Evolutionary conservation across 768 basidiomycete species (phyloP).

Genomic region (Gloeophyllum trabeum): DNA sequence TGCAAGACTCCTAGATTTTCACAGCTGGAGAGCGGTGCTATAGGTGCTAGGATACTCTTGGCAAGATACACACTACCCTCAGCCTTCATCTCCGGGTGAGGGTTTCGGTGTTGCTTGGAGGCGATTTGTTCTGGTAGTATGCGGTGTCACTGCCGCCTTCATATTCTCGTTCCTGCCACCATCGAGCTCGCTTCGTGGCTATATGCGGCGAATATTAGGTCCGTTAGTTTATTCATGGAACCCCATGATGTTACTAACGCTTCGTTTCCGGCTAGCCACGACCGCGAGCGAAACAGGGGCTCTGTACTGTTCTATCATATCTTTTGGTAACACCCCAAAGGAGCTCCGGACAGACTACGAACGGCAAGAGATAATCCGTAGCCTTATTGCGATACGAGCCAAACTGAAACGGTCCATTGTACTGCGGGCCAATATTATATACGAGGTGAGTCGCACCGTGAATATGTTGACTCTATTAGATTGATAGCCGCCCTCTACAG

Average conservation of each 20-base stretch:
- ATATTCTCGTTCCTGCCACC: conserved; percentile 66
- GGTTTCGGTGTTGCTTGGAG: conserved; percentile 66
- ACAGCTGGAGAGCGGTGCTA: neutral
- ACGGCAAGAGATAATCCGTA: conserved; percentile 43
- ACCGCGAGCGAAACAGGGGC: conserved; percentile 56
- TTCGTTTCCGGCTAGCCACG: too few species aligned
- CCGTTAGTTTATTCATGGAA: too few species aligned
- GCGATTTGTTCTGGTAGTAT: conserved; percentile 58
- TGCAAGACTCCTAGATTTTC: neutral
- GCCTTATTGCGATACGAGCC: conserved; percentile 60
- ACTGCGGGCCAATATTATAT: conserved; percentile 46
- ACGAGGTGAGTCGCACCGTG: conserved; percentile 42
- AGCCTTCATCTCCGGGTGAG: conserved; percentile 41
- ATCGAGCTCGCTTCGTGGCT: conserved; percentile 62
- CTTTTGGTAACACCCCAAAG: conserved; percentile 47
- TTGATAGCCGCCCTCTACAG: conserved; percentile 19
- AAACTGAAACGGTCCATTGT: conserved; percentile 57
- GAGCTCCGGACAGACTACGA: conserved; percentile 27
- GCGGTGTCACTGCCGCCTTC: conserved; percentile 69
- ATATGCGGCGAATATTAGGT: conserved; percentile 63
- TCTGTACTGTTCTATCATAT: conserved; percentile 68
- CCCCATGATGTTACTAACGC: too few species aligned
- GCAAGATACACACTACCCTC: conserved; percentile 38
- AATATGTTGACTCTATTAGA: too few species aligned
- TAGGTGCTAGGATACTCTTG: conserved; percentile 71